Evolutionary conservation across 2,329 filamentous ascomycete species (phyloP).

Genomic region (Colletotrichum filicis): DNA sequence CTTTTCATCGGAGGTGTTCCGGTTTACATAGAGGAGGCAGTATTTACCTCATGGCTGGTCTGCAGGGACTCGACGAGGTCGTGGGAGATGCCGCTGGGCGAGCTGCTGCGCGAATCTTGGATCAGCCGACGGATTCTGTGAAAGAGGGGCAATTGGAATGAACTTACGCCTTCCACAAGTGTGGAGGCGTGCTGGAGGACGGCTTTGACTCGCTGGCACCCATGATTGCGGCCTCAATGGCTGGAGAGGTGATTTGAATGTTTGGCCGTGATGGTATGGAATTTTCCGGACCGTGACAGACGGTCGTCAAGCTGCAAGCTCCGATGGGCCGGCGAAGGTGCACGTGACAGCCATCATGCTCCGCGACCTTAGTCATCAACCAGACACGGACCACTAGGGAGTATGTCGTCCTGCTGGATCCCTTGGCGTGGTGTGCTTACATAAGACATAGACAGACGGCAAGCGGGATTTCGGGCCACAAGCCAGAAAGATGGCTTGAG

Average conservation of each 20-base stretch:
- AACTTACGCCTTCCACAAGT: conserved; percentile 68
- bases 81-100: conserved; percentile 74
- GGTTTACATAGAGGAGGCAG: neutral
- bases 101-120: conserved; percentile 46
- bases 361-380: neutral
- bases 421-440: neutral
- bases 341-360: conserved; percentile 14
- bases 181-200: conserved; percentile 51
- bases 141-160: neutral
- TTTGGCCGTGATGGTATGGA: conserved; percentile 36
- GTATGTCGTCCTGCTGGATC: neutral
- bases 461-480: neutral
- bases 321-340: conserved; percentile 29
- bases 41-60: conserved; percentile 83
- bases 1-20: neutral
- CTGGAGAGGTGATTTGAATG: conserved; percentile 31
- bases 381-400: rapidly evolving
- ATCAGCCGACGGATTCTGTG: conserved; percentile 16
- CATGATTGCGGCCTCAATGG: conserved; percentile 56
- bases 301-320: conserved; percentile 36
- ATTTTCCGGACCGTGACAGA: conserved; percentile 35
- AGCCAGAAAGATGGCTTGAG: neutral
- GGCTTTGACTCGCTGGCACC: conserved; percentile 68
- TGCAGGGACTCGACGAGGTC: conserved; percentile 86
- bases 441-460: neutral